Evolutionary conservation across 1,284 basidiomycete species (phyloP), one percentile per base, ranked within the genome.

Genomic region (Heterobasidion parviporum): DNA sequence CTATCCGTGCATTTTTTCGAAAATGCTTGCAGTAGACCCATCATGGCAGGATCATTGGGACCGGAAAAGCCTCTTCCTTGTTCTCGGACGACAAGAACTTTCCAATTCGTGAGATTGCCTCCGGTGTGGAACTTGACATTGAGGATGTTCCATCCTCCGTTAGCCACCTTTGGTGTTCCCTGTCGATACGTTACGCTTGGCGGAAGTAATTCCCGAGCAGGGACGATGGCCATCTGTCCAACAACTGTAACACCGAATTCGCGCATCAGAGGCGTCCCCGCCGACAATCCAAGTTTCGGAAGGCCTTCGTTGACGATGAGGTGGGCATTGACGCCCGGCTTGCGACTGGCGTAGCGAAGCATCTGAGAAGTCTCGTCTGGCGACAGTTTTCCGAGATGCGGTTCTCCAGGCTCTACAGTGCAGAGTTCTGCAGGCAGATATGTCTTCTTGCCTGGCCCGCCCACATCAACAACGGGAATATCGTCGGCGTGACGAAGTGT

Each of bases 101-200:
- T 82, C 83, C 83, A 87, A 50, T 70, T 73, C 10, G 63, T 51
- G 20, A 87, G 73, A 2, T 55, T 59, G 0, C 73, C 81, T 0
- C 79, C 78, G 2, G 64, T 63, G 34, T 83, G 81, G 64, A 89
- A 87, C 63, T 80, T 80, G 53, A 85, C 81, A 20, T 83, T 73
- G 32, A 84, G 64, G 53, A 89, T 81, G 59, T 89, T 89, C 89
- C 89, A 91, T 32, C 78, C 77, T 0, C 82, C 88, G 44, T 84
- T 78, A 32, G 62, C 70, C 12, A 80, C 73, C 7, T 68, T 74
- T 15, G 69, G 66, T 1, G 81, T 81, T 6, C 58, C 66, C 50
- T 38, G 33, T 10, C 50, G n/a, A 63, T 90, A 89, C 2, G 72
- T 70, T 41, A 90, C 62, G 1, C 61, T 60, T 0, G 89, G 89